Conservation (phyloP, 1,284 basidiomycete species). For the Trichosporon ovoides region DNA sequence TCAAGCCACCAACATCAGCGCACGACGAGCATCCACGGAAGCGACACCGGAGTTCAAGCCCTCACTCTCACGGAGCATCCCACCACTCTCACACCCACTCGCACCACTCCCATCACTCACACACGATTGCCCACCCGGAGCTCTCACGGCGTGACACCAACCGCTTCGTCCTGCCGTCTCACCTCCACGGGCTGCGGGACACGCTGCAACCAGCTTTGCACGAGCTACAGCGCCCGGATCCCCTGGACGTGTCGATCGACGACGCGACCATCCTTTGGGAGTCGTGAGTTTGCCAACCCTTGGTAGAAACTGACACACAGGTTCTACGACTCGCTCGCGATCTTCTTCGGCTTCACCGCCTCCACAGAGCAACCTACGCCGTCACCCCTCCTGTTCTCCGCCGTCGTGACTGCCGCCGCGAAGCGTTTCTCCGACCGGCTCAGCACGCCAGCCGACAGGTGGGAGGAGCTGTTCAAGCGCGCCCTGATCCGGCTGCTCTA, state of each 20-base stretch:
- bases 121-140: background rate
- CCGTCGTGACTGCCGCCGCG: constrained; percentile 19
- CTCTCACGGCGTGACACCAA: background rate
- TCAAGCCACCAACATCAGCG: background rate
- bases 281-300: constrained; percentile 5
- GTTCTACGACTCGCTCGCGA: constrained; percentile 22
- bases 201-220: constrained; percentile 10
- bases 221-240: constrained; percentile 11
- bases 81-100: too few relatives aligned
- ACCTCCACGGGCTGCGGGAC: constrained; percentile 10
- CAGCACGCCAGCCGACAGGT: constrained; percentile 12
- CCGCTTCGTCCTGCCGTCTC: constrained; percentile 7
- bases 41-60: background rate
- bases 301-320: background rate
- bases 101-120: too few relatives aligned
- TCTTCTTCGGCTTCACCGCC: constrained; percentile 23
- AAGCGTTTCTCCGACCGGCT: constrained; percentile 10
- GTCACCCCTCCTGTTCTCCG: constrained; percentile 18
- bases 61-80: background rate
- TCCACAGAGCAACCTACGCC: constrained; percentile 16
- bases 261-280: constrained; percentile 22
- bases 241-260: constrained; percentile 17
- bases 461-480: constrained; percentile 21
- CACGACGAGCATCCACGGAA: background rate
- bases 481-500: constrained; percentile 18